Conservation (phyloP, 306 rosid genomes). For the Luffa aegyptiaca region DNA sequence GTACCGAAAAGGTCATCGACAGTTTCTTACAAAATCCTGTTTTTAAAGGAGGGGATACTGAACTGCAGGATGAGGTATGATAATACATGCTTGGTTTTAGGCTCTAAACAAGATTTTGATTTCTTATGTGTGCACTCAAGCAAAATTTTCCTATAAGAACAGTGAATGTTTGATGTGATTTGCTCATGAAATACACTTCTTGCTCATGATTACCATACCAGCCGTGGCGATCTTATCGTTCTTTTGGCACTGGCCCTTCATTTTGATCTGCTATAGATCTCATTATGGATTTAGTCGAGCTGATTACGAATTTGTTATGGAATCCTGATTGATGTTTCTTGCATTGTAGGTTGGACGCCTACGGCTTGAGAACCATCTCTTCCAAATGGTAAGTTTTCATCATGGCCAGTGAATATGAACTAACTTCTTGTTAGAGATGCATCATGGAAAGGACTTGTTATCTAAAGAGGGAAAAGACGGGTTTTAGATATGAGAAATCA, state of each 20-base stretch:
- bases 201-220: neutral
- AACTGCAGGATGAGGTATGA: slow-evolving; percentile 38
- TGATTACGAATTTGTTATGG: neutral
- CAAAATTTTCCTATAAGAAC: neutral
- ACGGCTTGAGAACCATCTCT: slow-evolving; percentile 53
- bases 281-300: neutral
- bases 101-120: neutral
- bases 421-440: neutral
- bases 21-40: slow-evolving; percentile 67
- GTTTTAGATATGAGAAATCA: neutral
- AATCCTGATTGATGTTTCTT: slow-evolving; percentile 11
- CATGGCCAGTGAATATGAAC: neutral
- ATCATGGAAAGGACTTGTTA: neutral
- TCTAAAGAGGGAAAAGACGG: neutral
- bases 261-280: neutral
- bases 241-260: neutral
- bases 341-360: slow-evolving; percentile 50
- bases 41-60: slow-evolving; percentile 54
- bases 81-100: neutral
- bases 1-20: slow-evolving; percentile 66
- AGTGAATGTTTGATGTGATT: neutral
- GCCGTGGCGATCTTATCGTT: neutral
- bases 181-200: neutral
- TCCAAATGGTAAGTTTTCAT: slow-evolving; percentile 60
- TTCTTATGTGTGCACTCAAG: neutral